phyloP scores from a whole-genome alignment of 1,139 yeast genomes.

The Protomyces inouyei region DNA sequence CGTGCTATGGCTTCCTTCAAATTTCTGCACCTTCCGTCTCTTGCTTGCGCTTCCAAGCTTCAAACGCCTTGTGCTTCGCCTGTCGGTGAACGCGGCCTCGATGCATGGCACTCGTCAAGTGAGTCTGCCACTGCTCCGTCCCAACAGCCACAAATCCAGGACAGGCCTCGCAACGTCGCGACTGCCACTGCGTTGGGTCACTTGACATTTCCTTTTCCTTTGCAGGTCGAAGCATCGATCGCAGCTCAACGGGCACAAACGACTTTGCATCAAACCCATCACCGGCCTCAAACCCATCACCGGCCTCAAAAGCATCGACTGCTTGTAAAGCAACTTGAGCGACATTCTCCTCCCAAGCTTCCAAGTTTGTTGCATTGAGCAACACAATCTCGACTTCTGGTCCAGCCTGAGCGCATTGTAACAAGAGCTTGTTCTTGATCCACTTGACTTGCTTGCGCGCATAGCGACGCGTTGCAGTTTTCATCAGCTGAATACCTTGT shows the following conservation, averaged over 20 bases:
- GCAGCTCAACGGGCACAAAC: conserved; percentile 37
- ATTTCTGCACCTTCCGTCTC: not conserved
- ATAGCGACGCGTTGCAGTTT: conserved; percentile 74
- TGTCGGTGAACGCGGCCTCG: conserved; percentile 38
- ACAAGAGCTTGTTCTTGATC: conserved; percentile 68
- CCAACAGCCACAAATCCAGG: conserved; percentile 67
- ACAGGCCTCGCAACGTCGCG: conserved; percentile 64
- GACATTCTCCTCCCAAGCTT: conserved; percentile 57
- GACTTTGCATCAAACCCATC: conserved; percentile 43
- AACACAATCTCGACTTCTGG: conserved; percentile 56
- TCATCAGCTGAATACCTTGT: conserved; percentile 58
- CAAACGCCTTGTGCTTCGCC: conserved; percentile 28
- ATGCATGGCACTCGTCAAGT: conserved; percentile 63
- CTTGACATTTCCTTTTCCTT: conserved; percentile 36
- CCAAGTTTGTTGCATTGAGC: conserved; percentile 70
- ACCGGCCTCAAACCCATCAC: conserved; percentile 46
- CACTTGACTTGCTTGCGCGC: conserved; percentile 90
- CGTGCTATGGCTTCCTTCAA: not conserved
- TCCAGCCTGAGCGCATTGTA: conserved; percentile 49
- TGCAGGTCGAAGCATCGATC: conserved; percentile 39
- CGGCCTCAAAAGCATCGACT: conserved; percentile 37
- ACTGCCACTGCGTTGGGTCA: conserved; percentile 57
- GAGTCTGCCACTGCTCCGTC: conserved; percentile 62
- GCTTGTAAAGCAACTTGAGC: conserved; percentile 52
- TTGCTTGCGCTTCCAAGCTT: conserved; percentile 3